Evolutionary conservation across 371 early-diverging fungal genomes (phyloP), one percentile per base, ranked within the genome.

Genomic region (Phascolomyces articulosus): DNA sequence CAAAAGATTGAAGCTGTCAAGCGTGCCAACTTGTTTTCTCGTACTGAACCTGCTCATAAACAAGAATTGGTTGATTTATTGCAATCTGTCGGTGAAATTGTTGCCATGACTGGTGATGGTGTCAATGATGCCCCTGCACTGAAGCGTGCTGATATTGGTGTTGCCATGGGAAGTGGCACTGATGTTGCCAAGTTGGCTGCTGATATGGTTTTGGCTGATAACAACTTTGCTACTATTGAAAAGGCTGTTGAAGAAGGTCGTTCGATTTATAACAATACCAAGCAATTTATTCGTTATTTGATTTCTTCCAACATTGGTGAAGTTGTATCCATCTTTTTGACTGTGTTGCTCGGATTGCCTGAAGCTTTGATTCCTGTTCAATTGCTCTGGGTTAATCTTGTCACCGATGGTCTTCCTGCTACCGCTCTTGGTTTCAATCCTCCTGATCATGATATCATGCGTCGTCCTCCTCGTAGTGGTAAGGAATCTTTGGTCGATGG

Each of bases 61-160:
- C 86, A 89, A 72, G 85, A 94, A 72, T 82, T 99, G 67, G 97
- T 99, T 3, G 90, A 95, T 74, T 72, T 96, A 38, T 83, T 99
- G 66, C 92, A 97, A 77, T 82, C 78, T 24, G 72, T 85, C 27
- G 98, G 98, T 9, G 91, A 93, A 92, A 89, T 98, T 40, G 98
- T 97, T 23, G 99, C 97, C 38, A 97, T 99, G 97, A 98, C 98
- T 13, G 99, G 99, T 62, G 99, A 99, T 74, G 99, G 99, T 83
- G 98, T 97, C 44, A 98, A 98, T 77, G 99, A 99, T 77, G 98
- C 98, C 7, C 97, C 97, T 26, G 98, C 99, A 20, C 79, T 99
- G 61, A 97, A 97, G 77, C 91, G 90, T 76, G 97, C 99, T 38
- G 96, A 99, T 79, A 97, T 99, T 76, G 99, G 99, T 75, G 87